Evolutionary conservation across 202 grass and related monocot genomes (phyloP), one percentile per base, ranked within the genome.

Genomic region (Cymbopogon flexuosus): DNA sequence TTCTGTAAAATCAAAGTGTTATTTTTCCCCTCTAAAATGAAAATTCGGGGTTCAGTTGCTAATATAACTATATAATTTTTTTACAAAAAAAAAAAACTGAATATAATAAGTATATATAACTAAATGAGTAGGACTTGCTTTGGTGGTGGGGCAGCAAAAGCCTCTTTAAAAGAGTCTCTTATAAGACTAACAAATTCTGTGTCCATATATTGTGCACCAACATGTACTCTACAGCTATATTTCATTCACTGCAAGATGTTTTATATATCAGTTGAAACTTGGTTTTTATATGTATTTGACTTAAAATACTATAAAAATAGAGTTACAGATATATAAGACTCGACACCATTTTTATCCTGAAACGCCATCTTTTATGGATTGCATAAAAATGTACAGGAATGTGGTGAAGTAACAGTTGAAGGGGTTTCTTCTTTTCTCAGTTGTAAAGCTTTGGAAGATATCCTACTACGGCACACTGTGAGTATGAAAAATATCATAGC

Each of bases 401-500:
- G 93, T 86, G 93, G 93, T 64, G 71, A 87, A 36, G 85, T 91
- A 88, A 91, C 93, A 45, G 9, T 77, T 35, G 78, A 81, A 84
- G 93, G 93, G 9, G 46, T 93, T 83, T 84, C 88, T 85, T 93
- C 75, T 84, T 86, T 97, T 84, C 76, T 97, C 1, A 84, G 87
- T 0, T 97, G 93, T 54, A 93, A 91, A 85, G 93, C 75, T 72
- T 73, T 97, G 43, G 90, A 93, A 83, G 93, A 97, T 73, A 41
- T 97, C 40, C 79, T 97, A 63, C 62, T 97, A 47, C 84, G 93
- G 19, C 93, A 97, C 80, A 93, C 84, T n/a, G 93, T 97, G 75
- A 91, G 93, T 81, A 79, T 13, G n/a, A 59, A 85, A 75, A 36
- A 34, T 7, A 11, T 46, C 35, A 12, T 47, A 65, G 6, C 6